Evolutionary conservation across 306 rosid species (phyloP), one percentile per base, ranked within the genome.

Genomic region (Inga oerstediana): DNA sequence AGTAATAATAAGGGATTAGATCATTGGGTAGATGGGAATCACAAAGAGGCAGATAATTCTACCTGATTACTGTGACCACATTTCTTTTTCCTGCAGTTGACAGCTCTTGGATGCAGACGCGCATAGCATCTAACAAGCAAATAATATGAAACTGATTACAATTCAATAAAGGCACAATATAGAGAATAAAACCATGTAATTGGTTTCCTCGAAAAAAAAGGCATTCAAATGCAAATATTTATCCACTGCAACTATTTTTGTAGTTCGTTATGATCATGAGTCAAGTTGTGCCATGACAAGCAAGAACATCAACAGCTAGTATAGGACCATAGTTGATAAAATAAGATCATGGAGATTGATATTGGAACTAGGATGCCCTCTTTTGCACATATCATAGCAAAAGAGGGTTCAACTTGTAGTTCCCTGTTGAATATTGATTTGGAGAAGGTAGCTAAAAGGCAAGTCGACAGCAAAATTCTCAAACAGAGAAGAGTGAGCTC

Each of bases 31-130:
- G 13, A 4, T 5, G 19, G 44, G 65, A 61, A 20, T 20, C 44
- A 67, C 7, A 19, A 3, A 12, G 22, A 37, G 37, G 7, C n/a
- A 32, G 37, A n/a, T 1, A 46, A 39, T 51, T 48, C 58, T 3
- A 91, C 94, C 93, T 91, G 94, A 68, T 91, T 91, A 80, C 95
- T 91, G 24, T 88, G 93, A 46, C 95, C 95, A 30, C 93, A 89
- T 79, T 91, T 91, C 85, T 91, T 91, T 78, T 91, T 91, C 59
- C 95, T 84, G 84, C 93, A 91, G 85, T 91, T 91, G 10, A 91
- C 90, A 35, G 93, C 91, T 78, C 95, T 88, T 16, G 93, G 95
- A 84, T 91, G 93, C 39, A 91, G 81, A 39, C 95, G 92, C 79
- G 94, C 93, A 85, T 91, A 89, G 79, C 94, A 91, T 66, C 94